Conservation (phyloP, 2,329 filamentous ascomycete genomes). For the Colletotrichum sp. region DNA sequence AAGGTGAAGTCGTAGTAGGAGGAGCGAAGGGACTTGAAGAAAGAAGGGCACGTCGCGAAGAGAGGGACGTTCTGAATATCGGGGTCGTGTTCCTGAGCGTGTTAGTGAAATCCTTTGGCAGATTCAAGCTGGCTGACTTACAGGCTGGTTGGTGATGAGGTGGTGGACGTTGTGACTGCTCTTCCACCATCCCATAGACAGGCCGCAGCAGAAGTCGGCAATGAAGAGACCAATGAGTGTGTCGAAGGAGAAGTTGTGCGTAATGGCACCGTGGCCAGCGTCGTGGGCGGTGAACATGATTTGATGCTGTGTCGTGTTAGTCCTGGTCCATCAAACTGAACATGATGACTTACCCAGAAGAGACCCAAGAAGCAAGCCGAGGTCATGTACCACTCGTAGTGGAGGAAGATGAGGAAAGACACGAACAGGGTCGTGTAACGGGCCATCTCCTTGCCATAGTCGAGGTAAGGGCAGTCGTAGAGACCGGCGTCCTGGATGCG, state of each 20-base stretch:
- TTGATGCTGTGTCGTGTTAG: slow-evolving; percentile 55
- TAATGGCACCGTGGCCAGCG: slow-evolving; percentile 68
- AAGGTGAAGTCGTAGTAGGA: slow-evolving; percentile 72
- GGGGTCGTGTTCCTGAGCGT: slow-evolving; percentile 55
- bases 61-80: slow-evolving; percentile 72
- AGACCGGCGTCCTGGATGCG: slow-evolving; percentile 58
- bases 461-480: slow-evolving; percentile 63
- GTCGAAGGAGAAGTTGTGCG: slow-evolving; percentile 61
- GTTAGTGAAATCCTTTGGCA: slow-evolving; percentile 7
- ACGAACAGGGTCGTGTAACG: slow-evolving; percentile 59
- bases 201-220: slow-evolving; percentile 68
- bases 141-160: slow-evolving; percentile 67
- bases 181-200: slow-evolving; percentile 75
- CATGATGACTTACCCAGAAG: slow-evolving; percentile 56
- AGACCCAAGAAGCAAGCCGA: slow-evolving; percentile 65
- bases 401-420: slow-evolving; percentile 50
- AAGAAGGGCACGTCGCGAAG: slow-evolving; percentile 70
- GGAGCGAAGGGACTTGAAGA: slow-evolving; percentile 67
- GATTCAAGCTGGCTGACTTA: slow-evolving; percentile 25
- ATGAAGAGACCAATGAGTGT: slow-evolving; percentile 67
- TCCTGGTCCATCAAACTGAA: slow-evolving; percentile 11
- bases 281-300: slow-evolving; percentile 74
- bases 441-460: slow-evolving; percentile 63
- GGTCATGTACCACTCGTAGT: slow-evolving; percentile 58
- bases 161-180: slow-evolving; percentile 73